phyloP scores from a whole-genome alignment of 2,329 filamentous ascomycete species.

The Trichophyton equinum region DNA sequence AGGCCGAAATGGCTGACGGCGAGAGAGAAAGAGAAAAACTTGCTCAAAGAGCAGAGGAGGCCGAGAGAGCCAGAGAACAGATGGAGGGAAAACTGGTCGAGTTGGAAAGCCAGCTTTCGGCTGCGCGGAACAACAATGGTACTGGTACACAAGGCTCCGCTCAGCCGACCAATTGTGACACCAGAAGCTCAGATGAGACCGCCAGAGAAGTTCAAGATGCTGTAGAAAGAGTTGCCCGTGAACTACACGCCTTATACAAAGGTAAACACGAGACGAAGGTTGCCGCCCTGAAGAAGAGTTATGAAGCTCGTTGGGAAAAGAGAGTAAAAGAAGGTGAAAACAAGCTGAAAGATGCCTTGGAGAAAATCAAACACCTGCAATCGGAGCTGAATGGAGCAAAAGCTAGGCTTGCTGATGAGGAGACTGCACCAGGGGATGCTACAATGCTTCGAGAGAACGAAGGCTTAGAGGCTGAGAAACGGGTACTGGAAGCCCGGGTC shows the following conservation, averaged over 20 bases:
- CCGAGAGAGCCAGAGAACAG: slow-evolving; percentile 46
- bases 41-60: slow-evolving; percentile 61
- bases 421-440: slow-evolving; percentile 29
- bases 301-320: slow-evolving; percentile 84
- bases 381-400: slow-evolving; percentile 53
- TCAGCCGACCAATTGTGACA: slow-evolving; percentile 21
- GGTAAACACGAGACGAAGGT: slow-evolving; percentile 96
- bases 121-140: slow-evolving; percentile 26
- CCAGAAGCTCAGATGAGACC: slow-evolving; percentile 36
- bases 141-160: slow-evolving; percentile 17
- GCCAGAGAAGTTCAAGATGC: slow-evolving; percentile 65
- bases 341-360: slow-evolving; percentile 54
- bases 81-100: slow-evolving; percentile 36
- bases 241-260: slow-evolving; percentile 88
- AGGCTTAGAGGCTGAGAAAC: slow-evolving; percentile 53
- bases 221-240: slow-evolving; percentile 82
- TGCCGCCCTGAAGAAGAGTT: slow-evolving; percentile 65
- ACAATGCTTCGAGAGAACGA: slow-evolving; percentile 41
- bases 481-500: slow-evolving; percentile 59
- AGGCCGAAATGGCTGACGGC: slow-evolving; percentile 63
- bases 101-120: slow-evolving; percentile 35
- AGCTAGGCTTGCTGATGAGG: slow-evolving; percentile 38
- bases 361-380: slow-evolving; percentile 64
- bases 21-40: slow-evolving; percentile 75
- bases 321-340: slow-evolving; percentile 65